Percentiles rank a stretch among this genome's conserved stretches.
phyloP scores from a whole-genome alignment of 164 flowering plant genomes.

The Echeveria elegans region DNA sequence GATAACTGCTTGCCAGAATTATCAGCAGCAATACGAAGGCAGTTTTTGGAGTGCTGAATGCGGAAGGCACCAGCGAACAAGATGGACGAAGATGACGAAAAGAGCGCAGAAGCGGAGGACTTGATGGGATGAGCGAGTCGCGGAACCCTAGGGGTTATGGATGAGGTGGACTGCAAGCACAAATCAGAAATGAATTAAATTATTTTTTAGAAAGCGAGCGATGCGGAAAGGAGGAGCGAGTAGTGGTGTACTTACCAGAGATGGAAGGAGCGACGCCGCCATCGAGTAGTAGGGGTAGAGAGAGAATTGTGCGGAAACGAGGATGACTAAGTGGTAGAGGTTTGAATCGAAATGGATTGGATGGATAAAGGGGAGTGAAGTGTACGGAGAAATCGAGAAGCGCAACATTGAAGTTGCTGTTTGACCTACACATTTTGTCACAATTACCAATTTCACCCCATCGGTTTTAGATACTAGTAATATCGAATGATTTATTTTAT shows the following conservation, averaged over 20 bases:
- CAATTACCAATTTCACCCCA: not conserved
- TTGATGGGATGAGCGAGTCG: conserved; percentile 4
- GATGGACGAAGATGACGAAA: conserved; percentile 20
- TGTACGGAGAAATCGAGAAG: conserved; percentile 2
- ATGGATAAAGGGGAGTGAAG: not conserved
- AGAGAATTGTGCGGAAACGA: not conserved
- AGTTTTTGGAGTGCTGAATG: conserved; percentile 12
- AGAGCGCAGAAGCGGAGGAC: conserved; percentile 7
- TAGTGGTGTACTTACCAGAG: not conserved
- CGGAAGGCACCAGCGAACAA: conserved; percentile 26
- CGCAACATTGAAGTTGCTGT: not conserved
- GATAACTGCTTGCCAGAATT: conserved; percentile 13
- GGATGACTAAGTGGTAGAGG: not conserved
- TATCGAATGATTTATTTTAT: too few relatives aligned
- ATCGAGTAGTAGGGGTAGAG: not conserved
- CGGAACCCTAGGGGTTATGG: not conserved
- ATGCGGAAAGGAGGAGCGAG: not conserved
- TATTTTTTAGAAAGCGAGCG: too few relatives aligned
- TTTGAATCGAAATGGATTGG: not conserved
- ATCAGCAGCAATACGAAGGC: not conserved
- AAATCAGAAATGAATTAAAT: not conserved
- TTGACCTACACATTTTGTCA: not conserved
- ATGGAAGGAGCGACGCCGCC: not conserved
- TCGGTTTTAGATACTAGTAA: too few relatives aligned
- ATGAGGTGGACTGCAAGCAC: not conserved